These are phyloP conservation scores for Lentinus polychrous DNA, from an alignment of 1,284 basidiomycete species.

Conservation along the genomic window DNA sequence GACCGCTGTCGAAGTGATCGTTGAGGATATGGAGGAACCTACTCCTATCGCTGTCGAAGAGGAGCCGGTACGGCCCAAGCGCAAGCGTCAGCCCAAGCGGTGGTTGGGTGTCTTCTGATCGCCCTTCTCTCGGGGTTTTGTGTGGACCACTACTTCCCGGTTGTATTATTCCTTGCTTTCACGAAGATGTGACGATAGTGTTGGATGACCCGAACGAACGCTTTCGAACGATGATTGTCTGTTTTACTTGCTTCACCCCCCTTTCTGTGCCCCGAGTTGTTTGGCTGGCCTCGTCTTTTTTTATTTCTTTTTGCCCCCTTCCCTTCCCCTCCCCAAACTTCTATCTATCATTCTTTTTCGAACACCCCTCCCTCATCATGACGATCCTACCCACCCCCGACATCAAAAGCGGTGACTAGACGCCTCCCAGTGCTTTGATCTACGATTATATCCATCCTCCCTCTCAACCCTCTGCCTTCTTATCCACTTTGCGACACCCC, in stretches of 20 bases:
- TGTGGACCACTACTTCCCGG: not conserved
- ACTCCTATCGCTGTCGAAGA: conserved; percentile 10
- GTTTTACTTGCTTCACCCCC: no score
- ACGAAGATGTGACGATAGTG: conserved; percentile 1
- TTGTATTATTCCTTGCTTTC: conserved; percentile 1
- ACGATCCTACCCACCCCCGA: not conserved
- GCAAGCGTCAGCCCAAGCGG: conserved; percentile 1
- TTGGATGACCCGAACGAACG: not conserved
- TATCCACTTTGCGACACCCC: not conserved
- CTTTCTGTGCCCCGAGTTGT: not conserved
- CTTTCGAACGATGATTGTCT: no score
- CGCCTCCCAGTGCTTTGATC: not conserved
- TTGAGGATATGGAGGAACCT: conserved; percentile 41
- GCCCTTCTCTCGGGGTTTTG: not conserved
- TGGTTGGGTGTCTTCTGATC: conserved; percentile 1
- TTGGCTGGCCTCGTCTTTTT: not conserved
- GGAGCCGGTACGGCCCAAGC: conserved; percentile 10
- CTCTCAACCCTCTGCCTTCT: not conserved
- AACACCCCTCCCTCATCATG: not conserved
- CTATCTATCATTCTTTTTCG: not conserved
- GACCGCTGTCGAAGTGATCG: conserved; percentile 58
- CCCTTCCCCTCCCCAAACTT: not conserved
- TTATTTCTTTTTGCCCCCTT: not conserved
- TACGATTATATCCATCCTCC: not conserved
- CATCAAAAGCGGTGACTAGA: not conserved